Evolutionary conservation across 129 eudicot genomes (phyloP).

Genomic region (Gnaphalium uliginosum): DNA sequence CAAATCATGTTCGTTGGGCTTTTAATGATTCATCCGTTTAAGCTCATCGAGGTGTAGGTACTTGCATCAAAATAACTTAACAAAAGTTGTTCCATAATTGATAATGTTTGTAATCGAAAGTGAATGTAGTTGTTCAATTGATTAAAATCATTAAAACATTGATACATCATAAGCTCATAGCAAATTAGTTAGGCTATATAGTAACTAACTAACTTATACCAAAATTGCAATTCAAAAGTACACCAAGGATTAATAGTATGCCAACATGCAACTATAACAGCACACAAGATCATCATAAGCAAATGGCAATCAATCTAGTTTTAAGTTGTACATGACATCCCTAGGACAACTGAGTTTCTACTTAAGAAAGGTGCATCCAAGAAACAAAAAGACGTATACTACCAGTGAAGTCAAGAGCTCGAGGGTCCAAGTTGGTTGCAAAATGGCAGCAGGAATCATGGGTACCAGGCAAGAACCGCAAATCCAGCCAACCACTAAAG

Average conservation of each 20-base stretch:
- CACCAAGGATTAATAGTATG: slow-evolving; percentile 7
- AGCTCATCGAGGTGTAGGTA: not conserved
- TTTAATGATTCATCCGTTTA: not conserved
- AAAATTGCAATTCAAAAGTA: slow-evolving; percentile 12
- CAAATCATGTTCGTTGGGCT: not conserved
- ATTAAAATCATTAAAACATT: no score
- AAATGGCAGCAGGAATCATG: slow-evolving; percentile 56
- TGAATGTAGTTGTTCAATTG: not conserved
- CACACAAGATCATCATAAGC: slow-evolving; percentile 9
- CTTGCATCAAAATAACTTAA: not conserved
- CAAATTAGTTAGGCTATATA: not conserved
- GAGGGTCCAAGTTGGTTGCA: slow-evolving; percentile 80
- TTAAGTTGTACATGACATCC: slow-evolving; percentile 16
- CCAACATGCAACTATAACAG: slow-evolving; percentile 19
- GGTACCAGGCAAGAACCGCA: slow-evolving; percentile 82
- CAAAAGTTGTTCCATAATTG: not conserved
- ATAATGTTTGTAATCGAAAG: not conserved
- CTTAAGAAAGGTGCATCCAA: slow-evolving; percentile 84
- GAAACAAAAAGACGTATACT: slow-evolving; percentile 68
- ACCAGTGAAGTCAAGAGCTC: slow-evolving; percentile 85
- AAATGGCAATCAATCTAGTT: slow-evolving; percentile 22
- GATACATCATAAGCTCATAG: not conserved
- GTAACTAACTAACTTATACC: slow-evolving; percentile 4
- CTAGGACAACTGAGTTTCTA: slow-evolving; percentile 32
- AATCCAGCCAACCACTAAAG: slow-evolving; percentile 84